A percentile compares a stretch with the other conserved stretches of the same genome.
phyloP scores from a whole-genome alignment of 108 stramenopile genomes.

The Parietichytrium sp. region DNA sequence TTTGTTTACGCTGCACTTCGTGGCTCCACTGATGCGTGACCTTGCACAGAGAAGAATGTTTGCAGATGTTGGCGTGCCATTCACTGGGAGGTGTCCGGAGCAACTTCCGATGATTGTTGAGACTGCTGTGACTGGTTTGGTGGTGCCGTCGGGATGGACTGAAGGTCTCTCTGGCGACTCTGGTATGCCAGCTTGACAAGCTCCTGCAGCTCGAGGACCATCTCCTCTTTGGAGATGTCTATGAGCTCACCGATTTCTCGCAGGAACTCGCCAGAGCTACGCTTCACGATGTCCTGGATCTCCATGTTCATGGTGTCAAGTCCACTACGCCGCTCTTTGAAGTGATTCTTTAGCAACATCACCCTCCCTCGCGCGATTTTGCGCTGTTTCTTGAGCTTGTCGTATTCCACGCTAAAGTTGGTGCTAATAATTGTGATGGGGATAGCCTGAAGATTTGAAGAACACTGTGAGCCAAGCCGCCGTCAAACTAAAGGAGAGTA shows the following conservation, averaged over 20 bases:
- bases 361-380: neutral
- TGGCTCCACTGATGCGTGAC: too few relatives aligned
- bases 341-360: neutral
- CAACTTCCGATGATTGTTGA: too few relatives aligned
- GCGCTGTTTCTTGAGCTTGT: slow-evolving; percentile 11
- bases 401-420: slow-evolving; percentile 41
- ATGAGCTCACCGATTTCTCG: neutral
- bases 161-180: neutral
- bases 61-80: too few relatives aligned
- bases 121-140: too few relatives aligned
- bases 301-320: slow-evolving; percentile 30
- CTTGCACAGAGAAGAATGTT: too few relatives aligned
- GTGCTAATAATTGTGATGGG: slow-evolving; percentile 40
- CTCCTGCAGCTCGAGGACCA: neutral
- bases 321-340: neutral
- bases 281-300: slow-evolving; percentile 21
- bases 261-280: neutral
- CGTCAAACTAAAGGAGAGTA: neutral
- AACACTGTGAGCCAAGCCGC: too few relatives aligned
- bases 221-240: neutral
- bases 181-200: neutral
- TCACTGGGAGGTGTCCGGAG: too few relatives aligned
- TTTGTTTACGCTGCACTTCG: too few relatives aligned
- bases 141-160: too few relatives aligned
- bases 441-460: too few relatives aligned